phyloP scores from a whole-genome alignment of 2,329 filamentous ascomycete species.

The Arthrocladium fulminans region DNA sequence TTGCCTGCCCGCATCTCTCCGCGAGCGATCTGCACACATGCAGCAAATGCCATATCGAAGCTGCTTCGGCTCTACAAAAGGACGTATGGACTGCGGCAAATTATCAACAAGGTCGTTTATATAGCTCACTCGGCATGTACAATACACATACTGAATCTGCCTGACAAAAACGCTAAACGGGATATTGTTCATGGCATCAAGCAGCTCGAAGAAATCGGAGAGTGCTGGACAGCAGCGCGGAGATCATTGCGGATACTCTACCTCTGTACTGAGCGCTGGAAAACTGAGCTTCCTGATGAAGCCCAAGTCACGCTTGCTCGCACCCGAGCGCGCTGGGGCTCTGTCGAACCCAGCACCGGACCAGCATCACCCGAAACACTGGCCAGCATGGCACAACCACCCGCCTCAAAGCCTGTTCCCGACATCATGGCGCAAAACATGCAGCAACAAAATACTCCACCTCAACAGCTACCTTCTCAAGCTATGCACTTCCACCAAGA shows the following conservation, averaged over 20 bases:
- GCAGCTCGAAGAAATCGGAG: conserved; percentile 89
- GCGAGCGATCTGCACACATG: conserved; percentile 80
- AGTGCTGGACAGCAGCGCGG: conserved; percentile 85
- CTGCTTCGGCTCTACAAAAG: conserved; percentile 91
- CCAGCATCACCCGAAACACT: neutral
- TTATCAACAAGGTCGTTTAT: conserved; percentile 94
- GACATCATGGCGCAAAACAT: conserved; percentile 19
- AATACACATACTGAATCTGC: conserved; percentile 85
- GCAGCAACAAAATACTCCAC: conserved; percentile 24
- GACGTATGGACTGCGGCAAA: conserved; percentile 80
- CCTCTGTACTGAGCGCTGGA: conserved; percentile 81
- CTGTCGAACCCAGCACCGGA: conserved; percentile 10
- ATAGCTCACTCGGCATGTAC: conserved; percentile 91
- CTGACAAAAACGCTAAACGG: conserved; percentile 79
- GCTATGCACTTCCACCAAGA: conserved; percentile 10
- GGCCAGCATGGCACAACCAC: conserved; percentile 17
- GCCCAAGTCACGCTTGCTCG: conserved; percentile 66
- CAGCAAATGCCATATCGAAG: conserved; percentile 83
- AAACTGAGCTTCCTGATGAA: conserved; percentile 75
- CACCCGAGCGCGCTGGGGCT: conserved; percentile 69
- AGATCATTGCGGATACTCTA: conserved; percentile 78
- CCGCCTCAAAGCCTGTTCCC: conserved; percentile 14
- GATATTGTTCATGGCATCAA: conserved; percentile 87
- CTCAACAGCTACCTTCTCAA: conserved; percentile 18
- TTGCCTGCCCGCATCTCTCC: conserved; percentile 82